These are phyloP conservation scores for Asterochloris sp. DNA, from an alignment of 139 green algal species.

Conservation along the genomic window DNA sequence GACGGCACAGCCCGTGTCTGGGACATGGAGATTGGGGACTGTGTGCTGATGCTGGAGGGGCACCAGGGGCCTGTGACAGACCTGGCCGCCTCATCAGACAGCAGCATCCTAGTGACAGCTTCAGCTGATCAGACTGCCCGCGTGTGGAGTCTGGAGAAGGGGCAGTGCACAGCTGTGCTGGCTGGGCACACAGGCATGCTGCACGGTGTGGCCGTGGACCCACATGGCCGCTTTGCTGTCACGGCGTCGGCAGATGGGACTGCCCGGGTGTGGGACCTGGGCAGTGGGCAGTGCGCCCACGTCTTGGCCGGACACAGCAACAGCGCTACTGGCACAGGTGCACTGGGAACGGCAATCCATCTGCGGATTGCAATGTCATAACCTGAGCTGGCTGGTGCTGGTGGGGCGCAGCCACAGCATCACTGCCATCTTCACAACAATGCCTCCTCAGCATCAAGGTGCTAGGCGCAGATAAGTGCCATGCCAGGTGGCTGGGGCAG, in stretches of 20 bases:
- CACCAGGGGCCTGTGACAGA: constrained; percentile 30
- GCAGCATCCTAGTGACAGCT: constrained; percentile 40
- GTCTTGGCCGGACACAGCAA: constrained; percentile 34
- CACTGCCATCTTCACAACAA: too few relatives aligned
- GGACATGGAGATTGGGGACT: constrained; percentile 83
- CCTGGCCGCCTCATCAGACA: constrained; percentile 35
- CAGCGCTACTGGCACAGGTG: constrained; percentile 2
- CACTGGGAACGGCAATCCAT: too few relatives aligned
- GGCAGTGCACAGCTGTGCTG: constrained; percentile 40
- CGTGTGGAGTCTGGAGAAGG: constrained; percentile 47
- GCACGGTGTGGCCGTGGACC: constrained; percentile 49
- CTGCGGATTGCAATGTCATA: too few relatives aligned
- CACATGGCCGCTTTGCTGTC: constrained; percentile 56
- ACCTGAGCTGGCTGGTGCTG: too few relatives aligned
- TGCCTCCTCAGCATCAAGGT: too few relatives aligned
- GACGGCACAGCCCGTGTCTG: constrained; percentile 74
- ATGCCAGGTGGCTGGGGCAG: too few relatives aligned
- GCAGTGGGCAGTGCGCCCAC: constrained; percentile 24
- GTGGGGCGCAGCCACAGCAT: too few relatives aligned
- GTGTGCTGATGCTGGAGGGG: constrained; percentile 63
- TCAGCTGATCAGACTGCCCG: constrained; percentile 39
- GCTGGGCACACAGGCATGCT: constrained; percentile 39
- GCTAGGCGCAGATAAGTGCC: too few relatives aligned
- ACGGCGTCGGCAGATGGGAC: constrained; percentile 56
- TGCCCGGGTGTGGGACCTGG: constrained; percentile 61